A percentile compares a stretch with the other conserved stretches of the same genome.
These are phyloP conservation scores for Candida koratica DNA, from an alignment of 805 yeast species.

Conservation along the genomic window DNA sequence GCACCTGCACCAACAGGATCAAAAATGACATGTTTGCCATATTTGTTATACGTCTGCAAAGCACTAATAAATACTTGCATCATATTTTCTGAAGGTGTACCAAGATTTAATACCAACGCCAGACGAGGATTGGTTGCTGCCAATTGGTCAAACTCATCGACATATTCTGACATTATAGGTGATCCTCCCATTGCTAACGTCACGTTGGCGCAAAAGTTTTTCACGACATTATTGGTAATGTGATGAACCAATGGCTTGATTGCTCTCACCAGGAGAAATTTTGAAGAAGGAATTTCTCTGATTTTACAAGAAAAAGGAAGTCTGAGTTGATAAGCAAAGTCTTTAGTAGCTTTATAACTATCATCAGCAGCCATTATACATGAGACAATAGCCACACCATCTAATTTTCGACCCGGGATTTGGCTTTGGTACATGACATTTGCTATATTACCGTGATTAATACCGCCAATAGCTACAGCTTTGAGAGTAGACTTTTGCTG, in stretches of 20 bases:
- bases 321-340: conserved; percentile 21
- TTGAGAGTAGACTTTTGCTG: conserved; percentile 34
- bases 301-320: conserved; percentile 8
- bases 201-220: conserved; percentile 82
- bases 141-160: conserved; percentile 64
- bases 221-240: conserved; percentile 84
- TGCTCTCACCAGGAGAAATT: conserved; percentile 17
- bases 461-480: conserved; percentile 80
- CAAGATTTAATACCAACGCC: conserved; percentile 68
- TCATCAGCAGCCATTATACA: conserved; percentile 66
- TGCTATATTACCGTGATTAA: conserved; percentile 59
- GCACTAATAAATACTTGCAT: conserved; percentile 49
- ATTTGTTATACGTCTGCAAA: conserved; percentile 51
- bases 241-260: conserved; percentile 73
- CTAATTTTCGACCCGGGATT: conserved; percentile 45
- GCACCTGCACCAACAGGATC: conserved; percentile 97
- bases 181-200: conserved; percentile 80
- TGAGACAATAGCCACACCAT: conserved; percentile 90
- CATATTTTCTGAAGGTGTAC: conserved; percentile 54
- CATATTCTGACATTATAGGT: conserved; percentile 81
- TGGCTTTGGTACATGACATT: conserved; percentile 52
- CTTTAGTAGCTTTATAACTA: conserved; percentile 50
- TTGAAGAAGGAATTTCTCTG: not conserved
- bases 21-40: conserved; percentile 61
- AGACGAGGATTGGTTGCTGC: conserved; percentile 47